Conservation (phyloP, 345 rosid genomes). For the Gossypium herbaceum region DNA sequence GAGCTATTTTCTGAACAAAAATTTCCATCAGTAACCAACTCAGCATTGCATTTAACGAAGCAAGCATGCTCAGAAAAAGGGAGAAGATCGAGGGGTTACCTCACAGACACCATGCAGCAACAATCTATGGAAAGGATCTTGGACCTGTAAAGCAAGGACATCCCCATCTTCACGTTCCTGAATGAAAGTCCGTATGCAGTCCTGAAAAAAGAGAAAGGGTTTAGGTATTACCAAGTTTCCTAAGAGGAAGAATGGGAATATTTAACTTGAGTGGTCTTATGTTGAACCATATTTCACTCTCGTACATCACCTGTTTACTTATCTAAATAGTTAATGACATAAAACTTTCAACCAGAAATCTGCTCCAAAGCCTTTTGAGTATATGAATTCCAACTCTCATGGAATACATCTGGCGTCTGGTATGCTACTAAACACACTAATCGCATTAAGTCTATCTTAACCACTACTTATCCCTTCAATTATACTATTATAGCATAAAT, state of each 20-base stretch:
- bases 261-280: background rate
- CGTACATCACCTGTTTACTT: background rate
- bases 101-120: slow-evolving; percentile 93
- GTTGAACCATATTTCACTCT: background rate
- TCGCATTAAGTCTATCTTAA: background rate
- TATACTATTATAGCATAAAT: background rate
- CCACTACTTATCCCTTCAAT: background rate
- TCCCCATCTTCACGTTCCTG: slow-evolving; percentile 8
- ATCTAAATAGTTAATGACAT: background rate
- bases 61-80: background rate
- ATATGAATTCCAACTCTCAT: background rate
- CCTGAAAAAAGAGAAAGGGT: background rate
- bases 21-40: background rate
- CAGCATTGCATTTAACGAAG: background rate
- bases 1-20: background rate
- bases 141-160: slow-evolving; percentile 59
- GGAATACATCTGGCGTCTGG: background rate
- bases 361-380: background rate
- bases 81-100: slow-evolving; percentile 33
- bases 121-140: slow-evolving; percentile 88
- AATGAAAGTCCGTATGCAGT: background rate
- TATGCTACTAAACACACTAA: background rate
- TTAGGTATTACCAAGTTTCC: background rate
- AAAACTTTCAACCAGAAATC: background rate
- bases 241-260: background rate